A percentile compares a stretch with the other conserved stretches of the same genome.
phyloP scores from a whole-genome alignment of 768 basidiomycete genomes.

The Lactarius sanguifluus region DNA sequence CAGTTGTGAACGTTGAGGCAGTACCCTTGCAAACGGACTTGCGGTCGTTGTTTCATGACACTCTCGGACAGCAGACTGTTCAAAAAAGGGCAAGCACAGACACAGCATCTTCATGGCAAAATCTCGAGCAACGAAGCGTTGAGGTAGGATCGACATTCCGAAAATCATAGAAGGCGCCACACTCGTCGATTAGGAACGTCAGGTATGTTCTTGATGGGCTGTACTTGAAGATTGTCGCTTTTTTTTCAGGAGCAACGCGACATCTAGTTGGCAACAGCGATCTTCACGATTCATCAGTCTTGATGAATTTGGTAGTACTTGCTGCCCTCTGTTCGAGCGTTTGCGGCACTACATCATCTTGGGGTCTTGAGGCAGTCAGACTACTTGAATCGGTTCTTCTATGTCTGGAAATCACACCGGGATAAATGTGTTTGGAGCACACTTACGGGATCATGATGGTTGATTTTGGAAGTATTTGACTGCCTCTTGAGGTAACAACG shows the following conservation, averaged over 20 bases:
- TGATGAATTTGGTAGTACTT: conserved; percentile 1
- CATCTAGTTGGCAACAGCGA: background rate
- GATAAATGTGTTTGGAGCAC: conserved; percentile 13
- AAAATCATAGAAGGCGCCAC: conserved; percentile 1
- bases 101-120: background rate
- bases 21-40: conserved; percentile 1
- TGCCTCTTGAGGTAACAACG: conserved; percentile 3
- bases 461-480: background rate
- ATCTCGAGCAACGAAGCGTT: background rate
- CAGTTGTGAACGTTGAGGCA: background rate
- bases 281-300: background rate
- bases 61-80: conserved; percentile 6
- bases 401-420: conserved; percentile 15
- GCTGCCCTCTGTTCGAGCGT: background rate
- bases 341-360: background rate
- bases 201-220: background rate
- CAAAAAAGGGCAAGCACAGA: background rate
- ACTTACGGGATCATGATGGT: conserved; percentile 13
- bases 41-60: background rate
- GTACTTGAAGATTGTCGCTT: conserved; percentile 3
- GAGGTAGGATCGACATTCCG: background rate
- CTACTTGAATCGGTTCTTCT: conserved; percentile 17
- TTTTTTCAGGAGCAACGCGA: background rate
- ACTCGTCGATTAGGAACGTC: background rate
- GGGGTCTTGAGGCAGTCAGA: conserved; percentile 10